A percentile compares a stretch with the other conserved stretches of the same genome.
phyloP scores from a whole-genome alignment of 2,329 filamentous ascomycete species.

The Neofusicoccum sp. region DNA sequence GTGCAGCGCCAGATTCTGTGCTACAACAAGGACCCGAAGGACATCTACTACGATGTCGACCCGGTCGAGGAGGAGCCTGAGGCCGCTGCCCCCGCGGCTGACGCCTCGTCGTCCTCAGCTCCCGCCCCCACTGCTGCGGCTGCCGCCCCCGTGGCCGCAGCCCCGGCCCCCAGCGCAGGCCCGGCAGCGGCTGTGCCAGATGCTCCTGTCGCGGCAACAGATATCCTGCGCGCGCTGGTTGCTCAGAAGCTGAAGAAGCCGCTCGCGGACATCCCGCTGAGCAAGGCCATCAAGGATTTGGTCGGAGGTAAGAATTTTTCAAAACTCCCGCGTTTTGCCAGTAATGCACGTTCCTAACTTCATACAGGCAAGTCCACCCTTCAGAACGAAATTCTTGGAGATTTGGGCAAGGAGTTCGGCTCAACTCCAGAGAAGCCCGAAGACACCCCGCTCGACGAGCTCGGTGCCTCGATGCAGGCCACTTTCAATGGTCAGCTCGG shows the following conservation, averaged over 20 bases:
- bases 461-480: conserved; percentile 92
- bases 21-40: conserved; percentile 99
- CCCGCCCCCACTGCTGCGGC: conserved; percentile 57
- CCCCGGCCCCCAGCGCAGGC: conserved; percentile 71
- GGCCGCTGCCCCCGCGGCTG: conserved; percentile 52
- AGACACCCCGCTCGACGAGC: conserved; percentile 93
- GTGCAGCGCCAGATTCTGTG: conserved; percentile 96
- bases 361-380: conserved; percentile 88
- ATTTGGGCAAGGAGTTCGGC: conserved; percentile 97
- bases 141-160: conserved; percentile 55
- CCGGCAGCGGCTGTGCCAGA: conserved; percentile 87
- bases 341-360: conserved; percentile 21
- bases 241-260: conserved; percentile 98
- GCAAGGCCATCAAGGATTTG: conserved; percentile 97
- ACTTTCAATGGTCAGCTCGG: conserved; percentile 99
- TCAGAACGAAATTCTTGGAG: conserved; percentile 97
- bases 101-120: conserved; percentile 48
- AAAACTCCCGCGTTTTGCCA: background rate
- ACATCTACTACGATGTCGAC: conserved; percentile 99
- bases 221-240: conserved; percentile 85
- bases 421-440: conserved; percentile 98
- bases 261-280: conserved; percentile 82
- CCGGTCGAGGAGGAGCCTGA: conserved; percentile 85
- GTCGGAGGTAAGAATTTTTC: conserved; percentile 75
- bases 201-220: conserved; percentile 82